Evolutionary conservation across 495 filamentous ascomycete species (phyloP).

Genomic region (Penicillium flavigenum): DNA sequence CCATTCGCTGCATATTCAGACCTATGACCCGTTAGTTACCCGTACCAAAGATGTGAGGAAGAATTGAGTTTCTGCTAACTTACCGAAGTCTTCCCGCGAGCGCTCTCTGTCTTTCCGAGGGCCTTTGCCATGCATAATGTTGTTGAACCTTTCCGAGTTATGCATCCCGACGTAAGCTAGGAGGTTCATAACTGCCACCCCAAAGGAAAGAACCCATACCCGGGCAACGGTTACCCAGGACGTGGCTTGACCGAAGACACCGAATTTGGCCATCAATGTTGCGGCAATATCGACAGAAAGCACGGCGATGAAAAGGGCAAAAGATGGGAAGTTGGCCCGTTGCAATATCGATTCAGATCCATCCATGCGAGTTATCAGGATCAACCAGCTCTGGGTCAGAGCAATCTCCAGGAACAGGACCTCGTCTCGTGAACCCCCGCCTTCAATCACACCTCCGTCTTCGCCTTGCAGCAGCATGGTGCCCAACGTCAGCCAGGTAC

Average conservation of each 20-base stretch:
- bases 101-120: conserved; percentile 73
- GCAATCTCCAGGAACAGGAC: conserved; percentile 89
- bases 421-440: conserved; percentile 76
- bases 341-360: conserved; percentile 56
- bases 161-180: conserved; percentile 76
- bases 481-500: conserved; percentile 80
- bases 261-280: conserved; percentile 79
- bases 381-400: conserved; percentile 92
- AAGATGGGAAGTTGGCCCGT: conserved; percentile 81
- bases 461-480: conserved; percentile 68
- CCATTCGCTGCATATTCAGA: conserved; percentile 73
- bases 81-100: conserved; percentile 82
- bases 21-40: conserved; percentile 47
- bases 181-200: conserved; percentile 66
- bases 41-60: conserved; percentile 1
- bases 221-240: conserved; percentile 77
- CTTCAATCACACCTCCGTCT: conserved; percentile 80
- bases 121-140: conserved; percentile 87
- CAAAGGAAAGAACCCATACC: conserved; percentile 87
- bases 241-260: conserved; percentile 66
- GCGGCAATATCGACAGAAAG: conserved; percentile 77
- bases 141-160: conserved; percentile 74
- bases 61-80: conserved; percentile 33
- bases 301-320: conserved; percentile 74
- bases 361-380: conserved; percentile 91